Evolutionary conservation across 495 filamentous ascomycete genomes (phyloP), one percentile per base, ranked within the genome.

Genomic region (Geopyxis carbonaria): DNA sequence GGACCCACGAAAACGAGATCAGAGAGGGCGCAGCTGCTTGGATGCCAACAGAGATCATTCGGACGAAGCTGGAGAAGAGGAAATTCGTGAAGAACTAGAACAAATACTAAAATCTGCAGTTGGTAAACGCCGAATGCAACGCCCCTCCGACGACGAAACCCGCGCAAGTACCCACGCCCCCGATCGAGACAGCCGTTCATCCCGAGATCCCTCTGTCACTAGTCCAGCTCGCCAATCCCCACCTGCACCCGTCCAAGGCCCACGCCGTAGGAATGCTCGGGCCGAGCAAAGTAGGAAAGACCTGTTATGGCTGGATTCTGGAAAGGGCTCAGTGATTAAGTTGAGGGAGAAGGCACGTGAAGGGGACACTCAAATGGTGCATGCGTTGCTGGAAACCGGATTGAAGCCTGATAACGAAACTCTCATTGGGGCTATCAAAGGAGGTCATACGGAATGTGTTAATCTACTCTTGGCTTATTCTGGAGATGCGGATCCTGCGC

Each of bases 381-480:
- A 47, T 43, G 52, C 52, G n/a, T 46, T 50, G 25, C 45, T 46
- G 22, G 48, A 46, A 30, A 45, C 28, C 23, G 45, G 47, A 29
- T 51, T 49, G 29, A 55, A 53, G 14, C 60, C 58, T 5, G 84
- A 93, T 56, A 72, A 80, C 3, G 83, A 83, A 32, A 80, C 81
- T 30, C 70, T 93, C 50, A 78, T 91, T 34, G 81, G 80, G 38
- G 91, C 89, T 5, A 85, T 87, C n/a, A 76, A 78, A 50, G 89
- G 84, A 31, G 87, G 87, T 2, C 87, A 97, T 51, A 75, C 79
- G 42, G 73, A 83, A 23, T 79, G 92, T 10, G 67, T 95, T 31
- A 80, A 80, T 51, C 65, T 93, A 27, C 64, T 95, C 35, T 63
- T 95, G 41, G 91, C 81, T 5, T 69, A 92, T 50, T 80, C 83